Conservation (phyloP, 176 grass and related monocot genomes). For the Leersia perrieri region DNA sequence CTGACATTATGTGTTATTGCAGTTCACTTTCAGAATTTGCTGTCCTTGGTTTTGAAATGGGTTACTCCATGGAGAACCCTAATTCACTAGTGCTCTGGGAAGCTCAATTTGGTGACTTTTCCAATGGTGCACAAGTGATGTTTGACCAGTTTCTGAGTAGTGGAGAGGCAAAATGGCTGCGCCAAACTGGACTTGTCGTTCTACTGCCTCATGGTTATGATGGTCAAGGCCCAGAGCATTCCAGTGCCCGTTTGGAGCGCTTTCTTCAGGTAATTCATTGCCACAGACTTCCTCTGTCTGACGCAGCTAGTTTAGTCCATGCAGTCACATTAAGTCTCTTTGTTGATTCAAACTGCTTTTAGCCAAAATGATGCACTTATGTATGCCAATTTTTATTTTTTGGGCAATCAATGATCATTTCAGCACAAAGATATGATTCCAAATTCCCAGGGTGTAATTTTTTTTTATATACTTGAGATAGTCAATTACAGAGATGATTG, state of each 20-base stretch:
- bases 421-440: neutral
- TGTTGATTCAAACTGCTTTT: too few relatives aligned
- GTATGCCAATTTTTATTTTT: neutral
- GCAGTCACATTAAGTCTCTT: neutral
- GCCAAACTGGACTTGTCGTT: conserved; percentile 83
- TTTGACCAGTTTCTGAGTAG: conserved; percentile 98
- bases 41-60: conserved; percentile 95
- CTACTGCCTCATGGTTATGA: conserved; percentile 92
- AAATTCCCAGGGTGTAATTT: neutral
- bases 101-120: conserved; percentile 93
- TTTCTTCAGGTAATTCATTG: conserved; percentile 77
- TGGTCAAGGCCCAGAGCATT: conserved; percentile 96
- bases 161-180: conserved; percentile 94
- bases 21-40: conserved; percentile 99
- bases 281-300: neutral
- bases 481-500: neutral
- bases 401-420: neutral
- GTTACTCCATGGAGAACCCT: conserved; percentile 98
- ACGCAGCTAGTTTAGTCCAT: neutral
- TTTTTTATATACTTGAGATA: neutral
- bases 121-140: conserved; percentile 96
- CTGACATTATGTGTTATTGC: conserved; percentile 6
- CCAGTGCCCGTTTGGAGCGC: conserved; percentile 82
- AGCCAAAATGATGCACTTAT: neutral
- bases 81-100: conserved; percentile 96